Evolutionary conservation across 73 alveolate genomes (phyloP).

Genomic region (Paramecium bursaria): DNA sequence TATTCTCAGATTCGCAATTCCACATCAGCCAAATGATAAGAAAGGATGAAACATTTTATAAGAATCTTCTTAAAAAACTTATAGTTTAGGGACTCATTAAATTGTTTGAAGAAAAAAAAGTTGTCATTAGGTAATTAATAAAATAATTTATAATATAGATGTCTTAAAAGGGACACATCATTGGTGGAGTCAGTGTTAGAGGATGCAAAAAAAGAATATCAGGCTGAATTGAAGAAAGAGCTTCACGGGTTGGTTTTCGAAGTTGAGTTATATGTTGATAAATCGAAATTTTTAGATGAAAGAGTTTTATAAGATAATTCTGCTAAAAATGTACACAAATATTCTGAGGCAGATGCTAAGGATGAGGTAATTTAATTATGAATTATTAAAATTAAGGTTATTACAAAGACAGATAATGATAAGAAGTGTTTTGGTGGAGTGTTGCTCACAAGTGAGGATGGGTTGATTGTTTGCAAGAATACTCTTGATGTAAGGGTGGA

Average conservation of each 20-base stretch:
- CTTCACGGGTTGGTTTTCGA: conserved; percentile 51
- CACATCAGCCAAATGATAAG: conserved; percentile 58
- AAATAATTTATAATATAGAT: not conserved
- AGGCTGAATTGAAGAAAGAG: conserved; percentile 51
- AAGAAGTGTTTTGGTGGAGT: conserved; percentile 72
- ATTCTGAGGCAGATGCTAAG: conserved; percentile 3
- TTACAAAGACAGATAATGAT: conserved; percentile 66
- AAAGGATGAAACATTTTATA: conserved; percentile 61
- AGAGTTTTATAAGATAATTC: conserved; percentile 52
- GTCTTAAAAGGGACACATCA: conserved; percentile 46
- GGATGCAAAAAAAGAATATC: conserved; percentile 60
- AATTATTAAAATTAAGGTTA: not conserved
- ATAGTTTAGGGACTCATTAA: conserved; percentile 67
- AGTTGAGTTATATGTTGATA: conserved; percentile 50
- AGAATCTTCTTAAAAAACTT: conserved; percentile 60
- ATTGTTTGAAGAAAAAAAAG: conserved; percentile 57
- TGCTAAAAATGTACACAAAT: conserved; percentile 20
- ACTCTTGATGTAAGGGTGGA: conserved; percentile 68
- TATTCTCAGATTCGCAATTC: conserved; percentile 66
- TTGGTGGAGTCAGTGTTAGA: conserved; percentile 29
- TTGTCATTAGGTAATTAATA: conserved; percentile 28
- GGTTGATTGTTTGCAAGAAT: conserved; percentile 67
- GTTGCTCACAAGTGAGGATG: conserved; percentile 62
- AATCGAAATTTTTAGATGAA: conserved; percentile 64
- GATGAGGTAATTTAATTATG: conserved; percentile 24